Conservation (phyloP, 2,329 filamentous ascomycete genomes). For the Aureobasidium musti region DNA sequence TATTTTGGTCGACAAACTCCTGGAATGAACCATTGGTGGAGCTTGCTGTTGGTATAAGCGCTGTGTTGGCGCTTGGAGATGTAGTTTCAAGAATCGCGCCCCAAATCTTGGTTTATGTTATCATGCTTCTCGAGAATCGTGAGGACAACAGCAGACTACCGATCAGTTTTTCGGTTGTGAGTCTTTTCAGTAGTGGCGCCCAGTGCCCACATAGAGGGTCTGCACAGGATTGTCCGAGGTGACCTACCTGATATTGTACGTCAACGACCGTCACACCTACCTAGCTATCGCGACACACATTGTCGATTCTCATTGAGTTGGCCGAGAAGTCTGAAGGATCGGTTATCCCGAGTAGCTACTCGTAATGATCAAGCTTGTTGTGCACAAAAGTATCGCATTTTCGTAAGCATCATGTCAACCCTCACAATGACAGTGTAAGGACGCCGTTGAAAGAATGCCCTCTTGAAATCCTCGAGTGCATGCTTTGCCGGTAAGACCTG, state of each 20-base stretch:
- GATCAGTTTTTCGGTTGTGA: background rate
- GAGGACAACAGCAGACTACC: background rate
- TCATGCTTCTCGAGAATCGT: background rate
- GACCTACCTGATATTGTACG: too few species aligned
- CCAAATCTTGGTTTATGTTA: background rate
- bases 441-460: background rate
- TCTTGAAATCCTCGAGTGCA: background rate
- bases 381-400: background rate
- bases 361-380: background rate
- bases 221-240: background rate
- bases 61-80: slow-evolving; percentile 25
- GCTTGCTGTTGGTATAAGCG: slow-evolving; percentile 28
- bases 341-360: background rate
- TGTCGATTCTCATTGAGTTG: too few species aligned
- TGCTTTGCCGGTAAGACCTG: background rate
- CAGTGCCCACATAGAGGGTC: background rate
- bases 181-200: background rate
- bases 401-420: background rate
- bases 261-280: too few species aligned
- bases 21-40: slow-evolving; percentile 20
- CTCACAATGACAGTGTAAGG: background rate
- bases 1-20: background rate
- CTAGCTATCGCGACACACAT: too few species aligned
- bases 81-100: slow-evolving; percentile 22
- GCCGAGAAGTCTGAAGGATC: too few species aligned